Base-by-base conservation (phyloP, 495 filamentous ascomycete species). In the Podospora appendiculata region DNA sequence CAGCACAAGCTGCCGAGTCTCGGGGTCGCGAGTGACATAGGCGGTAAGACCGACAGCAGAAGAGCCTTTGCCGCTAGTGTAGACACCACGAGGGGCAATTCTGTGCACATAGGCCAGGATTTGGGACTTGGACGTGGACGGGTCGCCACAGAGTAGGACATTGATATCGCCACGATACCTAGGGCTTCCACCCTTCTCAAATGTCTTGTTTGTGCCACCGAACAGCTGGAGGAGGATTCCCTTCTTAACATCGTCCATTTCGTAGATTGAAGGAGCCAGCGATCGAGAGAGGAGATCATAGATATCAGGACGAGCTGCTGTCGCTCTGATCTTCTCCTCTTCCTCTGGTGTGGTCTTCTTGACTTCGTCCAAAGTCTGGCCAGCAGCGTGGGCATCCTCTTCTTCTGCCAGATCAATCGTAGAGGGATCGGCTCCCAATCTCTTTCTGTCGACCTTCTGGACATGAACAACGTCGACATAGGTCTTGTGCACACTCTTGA, bases 231-330 rank as follows among this genome's bases (percentile, higher is more conserved):
- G 82, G 10, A 98, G 74, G 51, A 98, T 95, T 32, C 93, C 93
- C 67, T 98, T 98, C 79, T 97, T 97, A 36, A 97, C 89, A 64
- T 99, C 93, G 53, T 97, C 94, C 87, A 93, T 89, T 66, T 99
- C 93, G 71, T 94, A 97, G 58, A 99, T 81, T 53, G 89, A 95
- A 16, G 93, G 93, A 2, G 94, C 94, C 18, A 99, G 71, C 0
- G 93, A 97, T 12, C 93, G 84, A 16, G 94, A 79, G 4, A 99
- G 82, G 35, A 99, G 81, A 42, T 99, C 89, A 64, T 99, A 99
- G 41, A 97, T 81, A 65, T 99, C 94, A 7, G 86, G 77, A 46
- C 93, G 80, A 14, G 79, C 78, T 6, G 89, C 88, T 18, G 89
- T 93, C 32, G 72, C 80, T 66, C 81, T 88, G 65, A 99, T 97